phyloP scores from a whole-genome alignment of 768 basidiomycete species.

The Fomitopsis serialis region DNA sequence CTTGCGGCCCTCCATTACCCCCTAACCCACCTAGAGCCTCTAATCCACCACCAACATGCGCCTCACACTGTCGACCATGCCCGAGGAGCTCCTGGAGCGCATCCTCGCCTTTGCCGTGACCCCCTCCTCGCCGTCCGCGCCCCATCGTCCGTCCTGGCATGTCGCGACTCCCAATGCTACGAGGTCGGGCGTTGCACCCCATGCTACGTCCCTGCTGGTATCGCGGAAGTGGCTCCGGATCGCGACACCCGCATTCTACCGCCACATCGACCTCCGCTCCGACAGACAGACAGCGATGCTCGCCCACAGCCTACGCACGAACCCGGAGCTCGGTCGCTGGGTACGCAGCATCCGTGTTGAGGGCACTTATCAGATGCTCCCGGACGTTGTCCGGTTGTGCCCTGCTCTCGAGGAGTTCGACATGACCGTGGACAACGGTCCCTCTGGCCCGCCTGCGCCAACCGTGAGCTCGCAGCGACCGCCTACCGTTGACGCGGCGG shows the following conservation, averaged over 20 bases:
- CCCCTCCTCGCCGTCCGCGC: conserved; percentile 14
- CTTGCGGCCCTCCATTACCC: background rate
- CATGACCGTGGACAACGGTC: conserved; percentile 25
- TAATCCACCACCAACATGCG: conserved; percentile 7
- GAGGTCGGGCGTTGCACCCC: conserved; percentile 7
- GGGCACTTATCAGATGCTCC: conserved; percentile 36
- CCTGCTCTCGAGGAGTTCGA: conserved; percentile 33
- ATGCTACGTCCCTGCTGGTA: conserved; percentile 43
- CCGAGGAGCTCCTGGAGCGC: conserved; percentile 42
- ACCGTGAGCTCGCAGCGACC: background rate
- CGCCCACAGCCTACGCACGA: conserved; percentile 29
- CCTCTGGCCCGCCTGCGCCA: background rate
- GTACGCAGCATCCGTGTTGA: conserved; percentile 40
- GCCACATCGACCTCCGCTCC: conserved; percentile 40
- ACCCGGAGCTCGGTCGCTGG: conserved; percentile 32
- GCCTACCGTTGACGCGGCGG: conserved; percentile 3
- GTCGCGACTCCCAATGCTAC: background rate
- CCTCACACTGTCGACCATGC: conserved; percentile 25
- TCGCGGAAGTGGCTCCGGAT: conserved; percentile 51
- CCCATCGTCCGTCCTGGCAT: conserved; percentile 20
- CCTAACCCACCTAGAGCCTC: background rate
- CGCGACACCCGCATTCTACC: conserved; percentile 52
- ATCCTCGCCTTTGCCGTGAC: conserved; percentile 32
- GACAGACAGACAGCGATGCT: conserved; percentile 33
- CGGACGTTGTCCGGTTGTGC: conserved; percentile 31